Evolutionary conservation across 805 yeast genomes (phyloP), one percentile per base, ranked within the genome.

Genomic region (Ogataea nonfermentans): DNA sequence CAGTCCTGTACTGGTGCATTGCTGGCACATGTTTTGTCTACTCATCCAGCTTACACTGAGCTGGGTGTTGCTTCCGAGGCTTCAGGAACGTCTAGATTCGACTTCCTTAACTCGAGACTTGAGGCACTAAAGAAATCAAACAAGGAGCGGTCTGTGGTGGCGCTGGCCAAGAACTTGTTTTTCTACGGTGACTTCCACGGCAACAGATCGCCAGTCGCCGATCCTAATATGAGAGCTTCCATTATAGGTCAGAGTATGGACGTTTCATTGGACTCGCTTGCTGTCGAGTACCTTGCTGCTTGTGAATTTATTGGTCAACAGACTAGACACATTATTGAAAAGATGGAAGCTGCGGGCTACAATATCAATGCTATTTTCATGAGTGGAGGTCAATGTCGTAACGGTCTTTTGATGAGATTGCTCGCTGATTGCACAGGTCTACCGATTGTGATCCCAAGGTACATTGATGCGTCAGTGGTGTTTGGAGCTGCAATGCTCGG

Each of bases 221-320:
- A 93, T 57, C 89, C 95, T 8, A 67, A 73, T 41, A 93, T 93
- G 99, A 76, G 84, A 41, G 97, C 97, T 9, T 77, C 90, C 2
- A 82, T 93, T 44, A 83, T 89, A 49, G 99, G 99, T 3, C 89
- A 85, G 55, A 78, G 91, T 3, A 87, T 93, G 95, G 98, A 93
- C 60, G 68, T 76, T 9, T 81, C 95, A 0, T 68, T 93, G 29
- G 87, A 89, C 52, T 87, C 85, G 46, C 70, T 93, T 51, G 96
- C 97, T 1, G 61, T 87, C 44, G 82, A 79, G 51, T 93, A 93
- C 59, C 74, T 90, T 35, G 97, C 86, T 12, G 96, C 98, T 4
- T 88, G 96, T 63, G 99, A 93, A 67, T 93, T 93, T 55, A 90
- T 93, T 62, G 96, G 96, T 35, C 96, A 89, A 60, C 99, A 93